Evolutionary conservation across 352 stramenopile genomes (phyloP).

Genomic region (Pythium sukuiense): DNA sequence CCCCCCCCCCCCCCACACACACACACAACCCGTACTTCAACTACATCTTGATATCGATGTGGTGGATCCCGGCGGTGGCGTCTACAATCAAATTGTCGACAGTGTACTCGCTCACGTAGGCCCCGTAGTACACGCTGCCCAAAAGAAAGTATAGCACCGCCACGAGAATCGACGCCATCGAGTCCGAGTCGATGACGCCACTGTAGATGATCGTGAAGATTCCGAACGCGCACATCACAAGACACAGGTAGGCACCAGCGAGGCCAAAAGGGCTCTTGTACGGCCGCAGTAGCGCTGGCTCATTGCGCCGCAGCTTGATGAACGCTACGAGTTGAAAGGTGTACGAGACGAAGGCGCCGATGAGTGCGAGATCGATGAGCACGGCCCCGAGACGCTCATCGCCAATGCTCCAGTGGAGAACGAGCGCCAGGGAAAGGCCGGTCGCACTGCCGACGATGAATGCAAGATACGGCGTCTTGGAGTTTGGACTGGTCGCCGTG

Average conservation of each 20-base stretch:
- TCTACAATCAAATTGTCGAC: conserved; percentile 17
- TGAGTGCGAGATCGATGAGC: conserved; percentile 66
- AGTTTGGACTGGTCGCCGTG: conserved; percentile 41
- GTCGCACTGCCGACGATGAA: conserved; percentile 45
- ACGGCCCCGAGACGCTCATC: conserved; percentile 57
- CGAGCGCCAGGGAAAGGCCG: conserved; percentile 40
- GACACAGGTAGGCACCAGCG: conserved; percentile 44
- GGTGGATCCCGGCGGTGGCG: conserved; percentile 6
- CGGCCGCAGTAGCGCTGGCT: conserved; percentile 50
- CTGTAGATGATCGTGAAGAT: conserved; percentile 66
- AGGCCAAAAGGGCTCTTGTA: conserved; percentile 63
- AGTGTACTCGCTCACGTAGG: conserved; percentile 9
- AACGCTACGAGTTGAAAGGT: conserved; percentile 64
- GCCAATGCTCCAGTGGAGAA: conserved; percentile 60
- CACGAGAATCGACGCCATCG: conserved; percentile 54
- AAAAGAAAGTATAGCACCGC: conserved; percentile 47
- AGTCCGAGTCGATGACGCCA: conserved; percentile 50
- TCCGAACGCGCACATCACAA: conserved; percentile 44
- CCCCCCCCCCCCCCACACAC: too few species aligned
- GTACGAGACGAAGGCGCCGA: conserved; percentile 64
- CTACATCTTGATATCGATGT: background rate
- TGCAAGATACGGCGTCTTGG: conserved; percentile 41
- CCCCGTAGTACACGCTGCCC: conserved; percentile 36
- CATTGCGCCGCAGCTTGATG: conserved; percentile 48
- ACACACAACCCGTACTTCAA: too few species aligned